phyloP scores from a whole-genome alignment of 257 asterid species.

The Galeopsis tetrahit region DNA sequence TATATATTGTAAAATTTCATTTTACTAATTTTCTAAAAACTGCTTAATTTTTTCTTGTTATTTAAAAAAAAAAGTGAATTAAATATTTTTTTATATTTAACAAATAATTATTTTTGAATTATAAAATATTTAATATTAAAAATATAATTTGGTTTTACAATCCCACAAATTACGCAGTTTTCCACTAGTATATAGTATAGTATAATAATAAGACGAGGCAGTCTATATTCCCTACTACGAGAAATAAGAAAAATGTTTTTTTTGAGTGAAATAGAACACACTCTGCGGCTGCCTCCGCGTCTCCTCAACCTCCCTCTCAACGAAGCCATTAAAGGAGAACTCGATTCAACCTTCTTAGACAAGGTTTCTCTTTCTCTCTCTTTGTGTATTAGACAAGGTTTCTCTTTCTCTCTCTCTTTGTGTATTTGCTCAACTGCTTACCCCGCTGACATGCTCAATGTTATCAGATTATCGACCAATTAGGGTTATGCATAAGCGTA shows the following conservation, averaged over 20 bases:
- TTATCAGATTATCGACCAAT: constrained; percentile 63
- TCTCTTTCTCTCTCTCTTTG: not conserved
- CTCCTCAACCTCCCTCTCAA: constrained; percentile 62
- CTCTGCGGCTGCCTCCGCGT: constrained; percentile 57
- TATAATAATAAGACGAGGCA: no score
- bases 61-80: no score
- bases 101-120: no score
- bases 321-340: constrained; percentile 78
- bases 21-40: no score
- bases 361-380: constrained; percentile 47
- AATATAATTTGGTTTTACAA: no score
- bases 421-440: constrained; percentile 6
- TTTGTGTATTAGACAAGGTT: not conserved
- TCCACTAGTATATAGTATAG: no score
- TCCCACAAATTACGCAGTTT: no score
- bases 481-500: constrained; percentile 75
- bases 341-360: constrained; percentile 73
- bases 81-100: no score
- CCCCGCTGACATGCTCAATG: not conserved
- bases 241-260: constrained; percentile 49
- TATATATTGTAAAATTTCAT: no score
- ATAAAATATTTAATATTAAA: no score
- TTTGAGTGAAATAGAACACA: constrained; percentile 79
- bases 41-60: no score
- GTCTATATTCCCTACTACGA: no score